A percentile compares a stretch with the other conserved stretches of the same genome.
Conservation (phyloP, 148 eudicot genomes). For the Diospyros kaki region DNA sequence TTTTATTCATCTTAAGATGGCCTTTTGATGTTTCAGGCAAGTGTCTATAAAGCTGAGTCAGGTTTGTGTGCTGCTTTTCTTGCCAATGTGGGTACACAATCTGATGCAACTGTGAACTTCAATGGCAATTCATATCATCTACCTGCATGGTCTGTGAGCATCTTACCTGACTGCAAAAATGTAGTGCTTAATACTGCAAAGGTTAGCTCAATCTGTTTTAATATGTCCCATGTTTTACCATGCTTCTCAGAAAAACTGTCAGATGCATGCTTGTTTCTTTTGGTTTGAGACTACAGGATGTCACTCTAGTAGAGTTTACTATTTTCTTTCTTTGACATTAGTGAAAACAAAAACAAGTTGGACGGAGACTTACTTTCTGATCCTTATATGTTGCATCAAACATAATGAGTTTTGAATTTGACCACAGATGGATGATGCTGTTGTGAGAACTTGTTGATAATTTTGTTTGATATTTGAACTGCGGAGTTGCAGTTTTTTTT, state of each 20-base stretch:
- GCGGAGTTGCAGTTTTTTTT: neutral
- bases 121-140: conserved; percentile 73
- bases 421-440: neutral
- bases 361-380: neutral
- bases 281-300: neutral
- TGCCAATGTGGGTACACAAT: conserved; percentile 62
- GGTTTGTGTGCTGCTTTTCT: conserved; percentile 82
- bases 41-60: conserved; percentile 67
- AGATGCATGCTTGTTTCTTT: neutral
- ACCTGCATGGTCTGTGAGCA: conserved; percentile 99
- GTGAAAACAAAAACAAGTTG: neutral
- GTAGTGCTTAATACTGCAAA: conserved; percentile 87
- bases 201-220: conserved; percentile 39
- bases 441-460: neutral
- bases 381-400: neutral
- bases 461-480: neutral
- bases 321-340: neutral
- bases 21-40: conserved; percentile 46
- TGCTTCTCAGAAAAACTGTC: neutral
- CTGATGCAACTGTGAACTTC: conserved; percentile 66
- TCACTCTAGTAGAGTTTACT: neutral
- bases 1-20: neutral
- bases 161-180: conserved; percentile 97
- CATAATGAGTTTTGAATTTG: neutral
- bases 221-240: neutral